A percentile compares a stretch with the other conserved stretches of the same genome.
Conservation (phyloP, 768 basidiomycete genomes). For the Albatrellus ellisii region DNA sequence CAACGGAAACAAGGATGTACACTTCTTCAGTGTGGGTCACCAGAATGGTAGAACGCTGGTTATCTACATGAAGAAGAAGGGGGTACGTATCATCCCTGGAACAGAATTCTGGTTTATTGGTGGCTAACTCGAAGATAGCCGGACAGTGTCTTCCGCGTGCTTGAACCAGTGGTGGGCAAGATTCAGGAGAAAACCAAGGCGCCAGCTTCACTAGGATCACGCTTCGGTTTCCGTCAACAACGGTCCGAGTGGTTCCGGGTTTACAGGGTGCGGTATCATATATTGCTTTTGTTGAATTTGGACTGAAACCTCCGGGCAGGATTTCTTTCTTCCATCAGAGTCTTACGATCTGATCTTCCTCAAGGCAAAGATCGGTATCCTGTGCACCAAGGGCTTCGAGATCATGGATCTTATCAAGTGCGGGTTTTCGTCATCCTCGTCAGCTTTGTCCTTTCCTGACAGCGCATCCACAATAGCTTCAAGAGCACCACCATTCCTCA, state of each 20-base stretch:
- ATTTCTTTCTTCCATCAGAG: conserved; percentile 89
- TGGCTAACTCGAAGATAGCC: conserved; percentile 25
- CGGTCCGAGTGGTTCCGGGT: conserved; percentile 92
- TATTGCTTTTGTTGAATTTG: neutral
- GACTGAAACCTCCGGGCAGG: conserved; percentile 22
- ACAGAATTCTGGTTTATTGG: conserved; percentile 10
- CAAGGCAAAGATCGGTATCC: conserved; percentile 85
- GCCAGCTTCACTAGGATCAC: conserved; percentile 56
- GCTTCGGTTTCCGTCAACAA: conserved; percentile 64
- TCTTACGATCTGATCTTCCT: conserved; percentile 86
- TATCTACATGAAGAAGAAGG: conserved; percentile 94
- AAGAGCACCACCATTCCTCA: conserved; percentile 85
- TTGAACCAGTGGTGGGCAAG: conserved; percentile 93
- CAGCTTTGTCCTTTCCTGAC: neutral
- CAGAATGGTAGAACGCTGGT: conserved; percentile 81
- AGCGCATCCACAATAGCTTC: conserved; percentile 33
- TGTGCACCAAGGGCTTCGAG: conserved; percentile 91
- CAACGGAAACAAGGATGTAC: conserved; percentile 82
- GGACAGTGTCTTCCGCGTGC: conserved; percentile 89
- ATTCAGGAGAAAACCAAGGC: conserved; percentile 67
- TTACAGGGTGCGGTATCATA: conserved; percentile 42
- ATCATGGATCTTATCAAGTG: conserved; percentile 95
- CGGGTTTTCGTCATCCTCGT: conserved; percentile 17
- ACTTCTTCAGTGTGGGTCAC: conserved; percentile 90
- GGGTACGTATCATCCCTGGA: conserved; percentile 28